Evolutionary conservation across 306 rosid genomes (phyloP).

Genomic region (Clitoria ternatea): DNA sequence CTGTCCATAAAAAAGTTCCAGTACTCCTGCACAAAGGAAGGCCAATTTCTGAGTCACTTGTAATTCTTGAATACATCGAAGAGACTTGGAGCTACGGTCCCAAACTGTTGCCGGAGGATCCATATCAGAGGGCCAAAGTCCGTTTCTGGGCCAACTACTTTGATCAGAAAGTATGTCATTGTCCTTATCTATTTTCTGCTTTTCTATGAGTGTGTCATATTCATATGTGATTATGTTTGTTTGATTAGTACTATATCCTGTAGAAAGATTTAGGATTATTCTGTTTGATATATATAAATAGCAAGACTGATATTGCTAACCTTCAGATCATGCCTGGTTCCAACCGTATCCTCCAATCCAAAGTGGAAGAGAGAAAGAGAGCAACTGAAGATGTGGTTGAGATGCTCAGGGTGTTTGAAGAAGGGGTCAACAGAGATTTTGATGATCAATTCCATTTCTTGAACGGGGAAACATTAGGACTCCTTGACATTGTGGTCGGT

Average conservation of each 20-base stretch:
- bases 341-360: background rate
- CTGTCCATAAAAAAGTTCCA: constrained; percentile 37
- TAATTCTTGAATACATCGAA: constrained; percentile 41
- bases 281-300: background rate
- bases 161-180: constrained; percentile 21
- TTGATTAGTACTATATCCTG: too few relatives aligned
- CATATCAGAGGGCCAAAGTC: constrained; percentile 32
- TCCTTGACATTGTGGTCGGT: constrained; percentile 41
- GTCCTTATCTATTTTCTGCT: background rate
- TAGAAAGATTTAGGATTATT: too few relatives aligned
- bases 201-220: background rate
- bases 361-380: constrained; percentile 29
- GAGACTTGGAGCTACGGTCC: constrained; percentile 36
- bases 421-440: constrained; percentile 40
- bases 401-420: constrained; percentile 27
- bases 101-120: constrained; percentile 34
- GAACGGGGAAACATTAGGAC: constrained; percentile 20
- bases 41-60: too few relatives aligned
- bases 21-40: constrained; percentile 38
- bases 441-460: constrained; percentile 4
- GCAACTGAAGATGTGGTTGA: constrained; percentile 23
- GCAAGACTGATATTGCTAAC: background rate
- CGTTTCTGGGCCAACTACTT: constrained; percentile 39
- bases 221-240: too few relatives aligned
- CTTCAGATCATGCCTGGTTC: background rate